Evolutionary conservation across 306 rosid genomes (phyloP), one percentile per base, ranked within the genome.

Genomic region (Potentilla sterilis): DNA sequence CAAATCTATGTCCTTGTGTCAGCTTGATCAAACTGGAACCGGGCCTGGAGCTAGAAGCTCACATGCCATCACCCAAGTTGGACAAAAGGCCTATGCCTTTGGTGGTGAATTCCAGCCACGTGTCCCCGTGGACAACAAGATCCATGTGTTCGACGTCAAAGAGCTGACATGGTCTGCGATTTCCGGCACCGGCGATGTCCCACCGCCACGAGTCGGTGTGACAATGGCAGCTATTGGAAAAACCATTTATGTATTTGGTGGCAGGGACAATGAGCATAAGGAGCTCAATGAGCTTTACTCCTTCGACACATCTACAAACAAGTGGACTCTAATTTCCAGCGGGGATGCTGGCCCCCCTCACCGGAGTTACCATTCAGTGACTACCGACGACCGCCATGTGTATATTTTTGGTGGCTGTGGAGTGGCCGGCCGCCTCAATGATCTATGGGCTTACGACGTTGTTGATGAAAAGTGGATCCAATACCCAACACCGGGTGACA

Each of bases 71-170:
- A 79, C 96, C 59, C 62, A 90, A 67, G 87, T 91, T 68, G 97
- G 88, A 70, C 86, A 84, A 6, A 89, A 91, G 77, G 86, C 88
- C 54, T 94, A 94, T 81, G 93, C 81, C 43, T 94, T 94, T 2
- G 97, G 97, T 0, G 97, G 98, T 10, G 98, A 94, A 81, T 91
- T 89, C 70, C 61, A 70, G 38, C 97, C 98, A 59, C 98, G 98
- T 80, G 89, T 91, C 75, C 97, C 98, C 0, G 96, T 94, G 0
- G 98, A 91, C 76, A 87, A 91, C 91, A 67, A 82, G 38, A 64
- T 94, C 57, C 94, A 94, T 47, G 78, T 94, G 42, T 94, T 86
- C 52, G 78, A 88, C 80, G 81, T 94, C 11, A 77, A 90, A 15
- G 80, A 80, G 16, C 73, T 71, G 81, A 84, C 88, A 37, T 94